Evolutionary conservation across 768 basidiomycete genomes (phyloP).

Genomic region (Boletus bicolor): DNA sequence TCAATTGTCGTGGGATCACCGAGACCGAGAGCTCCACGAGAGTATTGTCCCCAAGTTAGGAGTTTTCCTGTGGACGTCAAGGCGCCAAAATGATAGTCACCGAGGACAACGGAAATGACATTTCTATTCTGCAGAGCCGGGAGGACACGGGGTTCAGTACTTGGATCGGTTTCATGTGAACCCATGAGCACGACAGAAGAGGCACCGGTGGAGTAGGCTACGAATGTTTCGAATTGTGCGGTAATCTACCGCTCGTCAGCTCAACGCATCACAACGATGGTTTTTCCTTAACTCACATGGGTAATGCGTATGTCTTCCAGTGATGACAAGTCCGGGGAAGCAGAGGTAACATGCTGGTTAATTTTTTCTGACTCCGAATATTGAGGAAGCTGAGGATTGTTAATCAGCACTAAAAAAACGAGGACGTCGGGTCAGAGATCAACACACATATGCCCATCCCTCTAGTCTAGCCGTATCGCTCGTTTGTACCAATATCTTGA

Average conservation of each 20-base stretch:
- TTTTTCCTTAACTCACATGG: slow-evolving; percentile 54
- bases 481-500: slow-evolving; percentile 52
- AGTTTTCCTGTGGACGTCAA: slow-evolving; percentile 74
- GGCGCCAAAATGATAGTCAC: slow-evolving; percentile 91
- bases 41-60: slow-evolving; percentile 78
- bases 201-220: slow-evolving; percentile 72
- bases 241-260: slow-evolving; percentile 55
- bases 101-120: slow-evolving; percentile 85
- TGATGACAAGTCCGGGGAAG: slow-evolving; percentile 33
- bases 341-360: slow-evolving; percentile 43
- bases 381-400: slow-evolving; percentile 55
- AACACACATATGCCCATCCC: slow-evolving; percentile 76
- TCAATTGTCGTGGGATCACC: slow-evolving; percentile 63
- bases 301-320: slow-evolving; percentile 62
- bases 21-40: slow-evolving; percentile 79
- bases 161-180: slow-evolving; percentile 41
- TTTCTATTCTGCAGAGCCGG: slow-evolving; percentile 70
- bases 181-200: slow-evolving; percentile 77
- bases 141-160: slow-evolving; percentile 55
- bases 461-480: slow-evolving; percentile 36
- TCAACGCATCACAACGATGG: not conserved
- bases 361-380: slow-evolving; percentile 66
- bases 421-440: not conserved
- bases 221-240: slow-evolving; percentile 79
- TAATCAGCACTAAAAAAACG: not conserved